Evolutionary conservation across 345 rosid genomes (phyloP).

Genomic region (Aurinia saxatilis): DNA sequence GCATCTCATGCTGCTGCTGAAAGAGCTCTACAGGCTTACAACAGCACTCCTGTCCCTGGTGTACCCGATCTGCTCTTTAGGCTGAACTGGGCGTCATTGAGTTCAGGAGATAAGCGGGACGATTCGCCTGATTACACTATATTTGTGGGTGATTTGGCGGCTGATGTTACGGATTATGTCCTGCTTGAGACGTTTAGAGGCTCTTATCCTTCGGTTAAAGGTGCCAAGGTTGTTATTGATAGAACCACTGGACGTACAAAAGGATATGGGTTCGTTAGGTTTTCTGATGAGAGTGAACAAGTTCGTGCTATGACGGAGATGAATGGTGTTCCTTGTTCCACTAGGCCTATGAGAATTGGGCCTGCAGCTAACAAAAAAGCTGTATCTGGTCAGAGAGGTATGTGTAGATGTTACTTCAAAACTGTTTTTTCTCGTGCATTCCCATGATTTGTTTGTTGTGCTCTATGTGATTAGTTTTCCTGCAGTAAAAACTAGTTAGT

Average conservation of each 20-base stretch:
- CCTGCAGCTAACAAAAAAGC: constrained; percentile 71
- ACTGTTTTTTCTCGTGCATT: constrained; percentile 3
- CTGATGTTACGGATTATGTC: constrained; percentile 84
- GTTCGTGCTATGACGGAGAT: constrained; percentile 82
- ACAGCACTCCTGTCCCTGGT: constrained; percentile 65
- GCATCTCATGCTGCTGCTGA: constrained; percentile 67
- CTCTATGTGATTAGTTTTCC: not conserved
- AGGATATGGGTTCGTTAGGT: constrained; percentile 88
- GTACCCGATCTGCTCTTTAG: constrained; percentile 67
- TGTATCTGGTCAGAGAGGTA: constrained; percentile 55
- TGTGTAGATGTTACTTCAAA: constrained; percentile 7
- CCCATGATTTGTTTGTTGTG: not conserved
- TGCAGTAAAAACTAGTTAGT: not conserved
- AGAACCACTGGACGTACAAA: constrained; percentile 78
- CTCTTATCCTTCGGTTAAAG: constrained; percentile 63
- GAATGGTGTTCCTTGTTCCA: constrained; percentile 84
- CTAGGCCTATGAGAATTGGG: constrained; percentile 91
- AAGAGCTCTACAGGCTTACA: constrained; percentile 58
- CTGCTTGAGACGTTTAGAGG: constrained; percentile 81
- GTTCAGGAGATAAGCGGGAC: constrained; percentile 78
- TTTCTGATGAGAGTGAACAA: constrained; percentile 79
- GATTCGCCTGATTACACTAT: constrained; percentile 70
- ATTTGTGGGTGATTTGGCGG: constrained; percentile 90
- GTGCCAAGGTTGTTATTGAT: constrained; percentile 92
- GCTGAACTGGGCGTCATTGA: constrained; percentile 73